Evolutionary conservation across 441 rosid genomes (phyloP), one percentile per base, ranked within the genome.

Genomic region (Metrosideros polymorpha): DNA sequence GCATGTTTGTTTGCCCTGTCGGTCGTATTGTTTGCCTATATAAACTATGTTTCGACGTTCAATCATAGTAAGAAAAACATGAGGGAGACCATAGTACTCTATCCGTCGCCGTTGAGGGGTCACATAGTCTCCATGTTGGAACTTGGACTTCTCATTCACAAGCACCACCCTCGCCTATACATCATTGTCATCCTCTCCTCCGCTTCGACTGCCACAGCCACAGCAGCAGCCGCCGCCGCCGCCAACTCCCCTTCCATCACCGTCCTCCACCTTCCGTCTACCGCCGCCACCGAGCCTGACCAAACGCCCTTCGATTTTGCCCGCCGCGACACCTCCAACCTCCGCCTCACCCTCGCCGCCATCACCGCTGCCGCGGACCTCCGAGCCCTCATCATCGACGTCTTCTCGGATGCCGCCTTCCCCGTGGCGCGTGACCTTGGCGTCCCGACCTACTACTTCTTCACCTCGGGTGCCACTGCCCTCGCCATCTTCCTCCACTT

Each of bases 171-270:
- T 63, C 76, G 76, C 25, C 17, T 63, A 43, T 63, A 43, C 76
- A 12, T 63, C 76, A 19, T 63, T 22, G 3, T 63, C 43, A 63
- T 63, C 43, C 76, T 63, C 43, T 32, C 43, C 43, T 32, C 51
- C 39, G 17, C 3, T 22, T 83, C 61, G 39, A 56, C 89, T 77
- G 59, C n/a, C n/a, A n/a, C n/a, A n/a, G n/a, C n/a, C n/a, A n/a
- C n/a, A n/a, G n/a, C n/a, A n/a, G n/a, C 91, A 9, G 76, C 29
- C 91, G 85, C 42, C 84, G 90, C 66, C 82, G 88, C 53, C 17
- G 89, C 88, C 85, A n/a, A n/a, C 71, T 66, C 77, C 88, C 7
- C 76, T 63, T 32, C 76, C 76, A 9, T 63, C 43, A 63, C 25
- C 6, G 43, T 63, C 43, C 43, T 63, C 76, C 76, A 9, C 76